Conservation (phyloP, 306 rosid species). For the Quercus suber region DNA sequence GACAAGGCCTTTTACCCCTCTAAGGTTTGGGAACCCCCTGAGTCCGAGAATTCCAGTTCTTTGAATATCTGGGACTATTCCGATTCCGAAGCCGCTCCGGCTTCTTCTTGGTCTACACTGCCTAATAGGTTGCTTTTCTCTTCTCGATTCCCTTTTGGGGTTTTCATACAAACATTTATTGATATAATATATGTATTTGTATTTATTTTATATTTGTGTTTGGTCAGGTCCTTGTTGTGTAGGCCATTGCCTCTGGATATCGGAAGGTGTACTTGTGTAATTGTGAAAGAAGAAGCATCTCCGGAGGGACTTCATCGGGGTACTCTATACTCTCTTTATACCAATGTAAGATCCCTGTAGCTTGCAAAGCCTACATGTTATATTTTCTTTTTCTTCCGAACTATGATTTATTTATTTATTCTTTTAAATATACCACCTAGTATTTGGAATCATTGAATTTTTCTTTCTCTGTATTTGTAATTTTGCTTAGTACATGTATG, state of each 20-base stretch:
- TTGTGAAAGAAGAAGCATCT: slow-evolving; percentile 71
- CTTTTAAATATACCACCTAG: not conserved
- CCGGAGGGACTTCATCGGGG: slow-evolving; percentile 53
- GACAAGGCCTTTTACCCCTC: slow-evolving; percentile 40
- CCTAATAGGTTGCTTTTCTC: slow-evolving; percentile 55
- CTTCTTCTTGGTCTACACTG: slow-evolving; percentile 94
- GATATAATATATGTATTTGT: not conserved
- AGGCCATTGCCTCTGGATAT: slow-evolving; percentile 84
- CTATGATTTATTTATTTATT: not conserved
- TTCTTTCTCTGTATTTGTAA: not conserved
- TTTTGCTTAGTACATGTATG: not conserved
- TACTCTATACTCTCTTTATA: slow-evolving; percentile 70
- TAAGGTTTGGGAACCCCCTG: slow-evolving; percentile 41
- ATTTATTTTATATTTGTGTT: not conserved
- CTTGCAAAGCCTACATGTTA: not conserved
- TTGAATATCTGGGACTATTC: slow-evolving; percentile 83
- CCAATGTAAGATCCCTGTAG: slow-evolving; percentile 49
- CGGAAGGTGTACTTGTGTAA: slow-evolving; percentile 80
- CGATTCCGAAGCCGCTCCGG: slow-evolving; percentile 91
- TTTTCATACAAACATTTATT: not conserved
- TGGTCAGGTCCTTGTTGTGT: slow-evolving; percentile 65
- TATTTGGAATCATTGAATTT: not conserved
- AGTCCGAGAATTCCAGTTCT: slow-evolving; percentile 47
- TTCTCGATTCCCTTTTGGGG: not conserved
- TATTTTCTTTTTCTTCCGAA: not conserved